Percentiles rank a stretch among this genome's conserved stretches.
phyloP scores from a whole-genome alignment of 2,329 filamentous ascomycete species.

The Phialemoniopsis sp. region DNA sequence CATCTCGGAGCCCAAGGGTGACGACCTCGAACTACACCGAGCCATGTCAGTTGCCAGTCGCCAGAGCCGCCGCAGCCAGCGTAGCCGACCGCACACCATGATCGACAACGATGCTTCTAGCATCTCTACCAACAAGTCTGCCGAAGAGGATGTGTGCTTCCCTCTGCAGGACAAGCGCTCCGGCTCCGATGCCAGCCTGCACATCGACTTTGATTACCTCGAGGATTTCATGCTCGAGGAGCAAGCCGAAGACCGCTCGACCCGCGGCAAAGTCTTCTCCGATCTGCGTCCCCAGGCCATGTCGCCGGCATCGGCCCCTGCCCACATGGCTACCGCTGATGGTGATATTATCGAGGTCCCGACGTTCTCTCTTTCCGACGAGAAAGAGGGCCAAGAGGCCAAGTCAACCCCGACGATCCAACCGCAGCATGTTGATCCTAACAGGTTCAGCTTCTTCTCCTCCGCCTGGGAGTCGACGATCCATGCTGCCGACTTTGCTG shows the following conservation, averaged over 20 bases:
- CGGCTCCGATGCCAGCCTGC: conserved; percentile 67
- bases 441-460: conserved; percentile 95
- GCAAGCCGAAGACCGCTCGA: conserved; percentile 44
- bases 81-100: conserved; percentile 50
- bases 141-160: conserved; percentile 86
- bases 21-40: conserved; percentile 56
- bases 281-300: conserved; percentile 49
- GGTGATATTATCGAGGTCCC: conserved; percentile 55
- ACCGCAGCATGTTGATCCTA: conserved; percentile 52
- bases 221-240: conserved; percentile 80
- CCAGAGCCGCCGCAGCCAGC: conserved; percentile 49
- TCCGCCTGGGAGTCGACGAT: conserved; percentile 92
- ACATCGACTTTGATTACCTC: conserved; percentile 88
- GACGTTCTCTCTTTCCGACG: conserved; percentile 35
- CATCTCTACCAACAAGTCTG: conserved; percentile 63
- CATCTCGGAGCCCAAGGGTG: conserved; percentile 39
- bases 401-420: conserved; percentile 26
- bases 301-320: conserved; percentile 15
- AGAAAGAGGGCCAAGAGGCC: conserved; percentile 36
- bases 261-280: conserved; percentile 50
- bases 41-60: conserved; percentile 68
- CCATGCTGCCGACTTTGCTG: conserved; percentile 83
- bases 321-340: conserved; percentile 43
- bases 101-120: conserved; percentile 60
- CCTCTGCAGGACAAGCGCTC: conserved; percentile 64